Conservation (phyloP, 345 rosid genomes). For the Eutrema heterophyllum region DNA sequence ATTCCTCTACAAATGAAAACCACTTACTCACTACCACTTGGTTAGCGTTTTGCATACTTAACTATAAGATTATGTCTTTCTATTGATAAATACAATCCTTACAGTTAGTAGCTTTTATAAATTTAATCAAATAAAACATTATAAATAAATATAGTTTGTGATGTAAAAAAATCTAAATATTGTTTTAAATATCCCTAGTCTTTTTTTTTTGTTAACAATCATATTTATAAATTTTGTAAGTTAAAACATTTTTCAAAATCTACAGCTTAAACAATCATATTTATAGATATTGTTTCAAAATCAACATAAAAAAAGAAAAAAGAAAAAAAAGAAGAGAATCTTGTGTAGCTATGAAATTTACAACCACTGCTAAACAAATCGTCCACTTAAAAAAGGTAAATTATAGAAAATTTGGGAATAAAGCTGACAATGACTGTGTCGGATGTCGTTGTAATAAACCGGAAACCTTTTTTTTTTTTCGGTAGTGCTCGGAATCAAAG, state of each 20-base stretch:
- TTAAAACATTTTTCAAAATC: not conserved
- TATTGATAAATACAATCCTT: not conserved
- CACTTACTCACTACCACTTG: too few species aligned
- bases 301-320: not conserved
- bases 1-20: too few species aligned
- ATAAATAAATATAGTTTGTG: too few species aligned
- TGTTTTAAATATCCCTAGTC: not conserved
- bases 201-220: not conserved
- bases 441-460: constrained; percentile 1
- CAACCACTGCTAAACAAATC: constrained; percentile 22
- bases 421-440: constrained; percentile 32
- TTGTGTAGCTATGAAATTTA: not conserved
- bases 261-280: too few species aligned
- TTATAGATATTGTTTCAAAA: too few species aligned
- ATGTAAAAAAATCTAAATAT: too few species aligned
- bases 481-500: not conserved
- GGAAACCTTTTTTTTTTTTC: not conserved
- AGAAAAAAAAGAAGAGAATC: not conserved
- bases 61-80: not conserved
- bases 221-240: not conserved
- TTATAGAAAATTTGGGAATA: constrained; percentile 17
- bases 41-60: not conserved
- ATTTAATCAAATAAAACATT: too few species aligned
- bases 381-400: constrained; percentile 24
- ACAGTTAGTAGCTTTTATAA: not conserved